Base-by-base conservation (phyloP, 148 eudicot species). In the Cornus suecica region DNA sequence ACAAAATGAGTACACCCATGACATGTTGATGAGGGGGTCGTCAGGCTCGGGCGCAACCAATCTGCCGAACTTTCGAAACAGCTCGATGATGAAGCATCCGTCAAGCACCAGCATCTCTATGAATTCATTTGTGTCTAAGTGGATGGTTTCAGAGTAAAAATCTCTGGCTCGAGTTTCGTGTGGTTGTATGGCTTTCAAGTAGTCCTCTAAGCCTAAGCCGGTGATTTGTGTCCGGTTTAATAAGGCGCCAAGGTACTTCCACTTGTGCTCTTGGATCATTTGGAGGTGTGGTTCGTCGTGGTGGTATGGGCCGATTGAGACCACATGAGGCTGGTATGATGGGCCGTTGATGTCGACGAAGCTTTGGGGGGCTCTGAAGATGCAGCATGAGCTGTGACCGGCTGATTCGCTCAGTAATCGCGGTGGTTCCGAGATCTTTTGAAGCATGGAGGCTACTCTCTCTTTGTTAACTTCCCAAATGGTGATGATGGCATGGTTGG, bases 201-300 rank as follows among this genome's bases (percentile, higher is more conserved):
- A 86, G 64, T 81, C 74, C 28, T 76, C 75, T 0, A 92, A 58
- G 25, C 32, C 6, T 0, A 85, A 16, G 0, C 80, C 86, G 68
- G 67, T 73, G 20, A 8, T 10, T 29, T 79, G 67, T 0, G 76
- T 82, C 48, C 82, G 82, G 69, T 75, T 66, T 15, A 87, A 8
- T 76, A 87, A 58, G 24, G 56, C 22, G 10, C 85, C 87, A 1
- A 92, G 66, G 79, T 88, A 91, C 26, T 85, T 78, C 84, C 95
- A 92, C 71, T 94, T 94, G 83, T 90, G 91, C 77, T 90, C 96
- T 30, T 91, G 84, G 68, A 94, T 90, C 92, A 89, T 92, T 29
- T 81, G 54, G 23, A 92, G 78, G 10, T 83, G 80, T 0, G 87
- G 61, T 8, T 72, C 34, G 51, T 86, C 85, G 68, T 84, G 92